phyloP scores from a whole-genome alignment of 495 filamentous ascomycete genomes.

The Aspergillus nanangensis region DNA sequence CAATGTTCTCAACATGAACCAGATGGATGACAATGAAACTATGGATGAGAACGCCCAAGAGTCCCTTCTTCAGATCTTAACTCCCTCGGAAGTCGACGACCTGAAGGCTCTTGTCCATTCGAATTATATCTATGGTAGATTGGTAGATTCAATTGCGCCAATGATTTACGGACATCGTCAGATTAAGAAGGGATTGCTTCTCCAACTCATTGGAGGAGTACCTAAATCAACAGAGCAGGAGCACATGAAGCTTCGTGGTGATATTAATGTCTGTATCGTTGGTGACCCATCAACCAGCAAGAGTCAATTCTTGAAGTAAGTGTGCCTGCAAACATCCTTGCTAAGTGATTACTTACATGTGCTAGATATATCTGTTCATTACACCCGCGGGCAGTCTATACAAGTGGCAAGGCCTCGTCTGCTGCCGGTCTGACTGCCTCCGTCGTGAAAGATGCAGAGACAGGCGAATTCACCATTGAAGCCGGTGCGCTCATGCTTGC shows the following conservation, averaged over 20 bases:
- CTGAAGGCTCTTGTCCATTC: constrained; percentile 89
- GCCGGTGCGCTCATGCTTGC: constrained; percentile 97
- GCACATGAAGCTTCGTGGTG: constrained; percentile 88
- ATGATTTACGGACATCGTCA: constrained; percentile 97
- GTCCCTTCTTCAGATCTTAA: constrained; percentile 78
- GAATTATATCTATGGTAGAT: constrained; percentile 88
- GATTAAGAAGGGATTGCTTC: constrained; percentile 92
- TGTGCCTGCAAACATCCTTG: neutral
- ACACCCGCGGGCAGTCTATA: constrained; percentile 94
- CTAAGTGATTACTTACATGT: constrained; percentile 3
- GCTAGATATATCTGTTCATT: constrained; percentile 83
- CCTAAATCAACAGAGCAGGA: constrained; percentile 78
- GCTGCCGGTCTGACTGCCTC: constrained; percentile 96
- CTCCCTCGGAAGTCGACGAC: constrained; percentile 81
- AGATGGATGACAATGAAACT: constrained; percentile 60
- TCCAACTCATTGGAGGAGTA: constrained; percentile 92
- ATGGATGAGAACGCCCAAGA: constrained; percentile 83
- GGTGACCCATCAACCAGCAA: constrained; percentile 98
- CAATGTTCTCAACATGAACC: constrained; percentile 76
- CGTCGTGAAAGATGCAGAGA: constrained; percentile 96
- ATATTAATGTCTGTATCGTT: constrained; percentile 98
- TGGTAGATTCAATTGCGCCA: constrained; percentile 93
- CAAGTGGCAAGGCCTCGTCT: constrained; percentile 95
- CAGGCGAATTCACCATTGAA: constrained; percentile 98
- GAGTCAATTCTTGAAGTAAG: constrained; percentile 90